Base-by-base conservation (phyloP, 2,329 filamentous ascomycete species). In the Epichloe sylvatica region DNA sequence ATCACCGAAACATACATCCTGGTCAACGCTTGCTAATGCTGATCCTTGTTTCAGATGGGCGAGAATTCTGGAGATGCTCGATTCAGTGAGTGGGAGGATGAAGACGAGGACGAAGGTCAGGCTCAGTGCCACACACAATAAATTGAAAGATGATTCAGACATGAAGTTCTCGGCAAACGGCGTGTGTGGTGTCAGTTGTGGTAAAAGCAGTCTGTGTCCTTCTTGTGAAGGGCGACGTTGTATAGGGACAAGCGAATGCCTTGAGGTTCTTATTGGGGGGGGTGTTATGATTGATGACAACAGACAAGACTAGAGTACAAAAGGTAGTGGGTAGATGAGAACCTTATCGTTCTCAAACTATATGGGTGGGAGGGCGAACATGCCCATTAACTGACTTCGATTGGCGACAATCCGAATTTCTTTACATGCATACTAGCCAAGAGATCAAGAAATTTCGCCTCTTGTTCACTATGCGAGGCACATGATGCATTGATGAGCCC, bases 111-210 rank as follows among this genome's bases (percentile, higher is more conserved):
- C 0, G 81, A 75, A 5, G 79, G 74, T 39, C 72, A 73, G 51
- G 73, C 84, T 30, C 85, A 90, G 64, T 90, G 85, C 61, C 79
- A 83, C 54, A 80, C 83, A 51, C 83, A 87, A 71, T 87, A 79
- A 73, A 30, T 33, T 21, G 17, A 23, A 48, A 12, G 2, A 30
- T 25, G 1, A 19, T 25, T 21, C n/a, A 33, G 17, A 19, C 34
- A 35, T 25, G n/a, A n/a, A 11, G 1, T 15, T n/a, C 3, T 33
- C 35, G 13, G 40, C 23, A 39, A 30, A 25, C 4, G 21, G 12
- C 21, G 44, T 37, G 3, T 13, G 19, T 21, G 35, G 8, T 19
- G n/a, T 44, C 33, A 17, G 37, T 21, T 47, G 13, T 30, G 13
- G 37, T 19, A 9, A 40, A 13, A 11, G 25, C 19, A 19, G 37